Percentiles rank a stretch among this genome's conserved stretches.
Evolutionary conservation across 208 protist species (phyloP).

Genomic region (Leishmania mexicana): DNA sequence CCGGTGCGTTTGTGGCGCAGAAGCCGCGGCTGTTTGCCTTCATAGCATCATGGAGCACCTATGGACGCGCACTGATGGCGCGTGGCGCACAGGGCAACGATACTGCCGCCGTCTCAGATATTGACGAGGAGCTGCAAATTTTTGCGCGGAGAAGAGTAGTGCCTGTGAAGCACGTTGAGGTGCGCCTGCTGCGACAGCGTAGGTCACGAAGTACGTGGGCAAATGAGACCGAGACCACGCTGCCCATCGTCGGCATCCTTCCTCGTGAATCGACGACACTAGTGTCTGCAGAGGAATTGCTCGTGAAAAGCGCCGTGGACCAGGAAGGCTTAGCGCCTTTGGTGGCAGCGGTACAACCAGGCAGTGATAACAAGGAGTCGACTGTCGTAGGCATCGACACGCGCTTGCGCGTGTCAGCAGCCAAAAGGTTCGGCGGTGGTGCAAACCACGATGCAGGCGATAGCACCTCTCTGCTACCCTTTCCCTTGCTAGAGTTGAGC

Average conservation of each 20-base stretch:
- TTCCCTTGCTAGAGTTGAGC: slow-evolving; percentile 4
- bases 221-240: background rate
- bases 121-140: background rate
- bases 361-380: background rate
- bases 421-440: background rate
- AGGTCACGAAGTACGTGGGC: slow-evolving; percentile 21
- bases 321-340: slow-evolving; percentile 21
- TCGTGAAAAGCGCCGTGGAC: slow-evolving; percentile 31
- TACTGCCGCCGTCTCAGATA: background rate
- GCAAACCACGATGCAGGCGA: background rate
- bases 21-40: slow-evolving; percentile 19
- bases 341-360: slow-evolving; percentile 8
- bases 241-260: slow-evolving; percentile 19
- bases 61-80: slow-evolving; percentile 2
- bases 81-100: background rate
- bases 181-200: slow-evolving; percentile 40
- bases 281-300: slow-evolving; percentile 32
- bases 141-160: background rate
- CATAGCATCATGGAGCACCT: slow-evolving; percentile 17
- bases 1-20: background rate
- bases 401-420: background rate
- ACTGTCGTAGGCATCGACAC: slow-evolving; percentile 19
- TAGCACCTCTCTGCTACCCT: background rate
- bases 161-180: slow-evolving; percentile 22
- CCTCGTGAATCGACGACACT: slow-evolving; percentile 26